These are phyloP conservation scores for Lippia alba DNA, from an alignment of 305 asterid species.

Conservation along the genomic window DNA sequence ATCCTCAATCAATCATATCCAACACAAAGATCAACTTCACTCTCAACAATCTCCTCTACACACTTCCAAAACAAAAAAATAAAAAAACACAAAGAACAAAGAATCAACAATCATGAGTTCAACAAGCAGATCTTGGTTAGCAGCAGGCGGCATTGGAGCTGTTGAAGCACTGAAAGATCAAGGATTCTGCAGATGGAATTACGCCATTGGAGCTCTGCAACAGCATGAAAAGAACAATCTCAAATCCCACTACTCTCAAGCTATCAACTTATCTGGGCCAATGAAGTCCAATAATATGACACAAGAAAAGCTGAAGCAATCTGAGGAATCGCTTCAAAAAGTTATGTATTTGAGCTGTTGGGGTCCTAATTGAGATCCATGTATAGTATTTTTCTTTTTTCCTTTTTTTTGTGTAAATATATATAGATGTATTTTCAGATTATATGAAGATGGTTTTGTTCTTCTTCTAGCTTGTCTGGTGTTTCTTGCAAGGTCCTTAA, in stretches of 20 bases:
- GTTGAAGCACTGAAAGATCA: slow-evolving; percentile 52
- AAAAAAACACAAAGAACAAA: too few species aligned
- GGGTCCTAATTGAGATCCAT: slow-evolving; percentile 52
- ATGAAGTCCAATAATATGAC: background rate
- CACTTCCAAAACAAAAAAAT: background rate
- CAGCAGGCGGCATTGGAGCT: slow-evolving; percentile 37
- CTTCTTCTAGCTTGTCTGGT: too few species aligned
- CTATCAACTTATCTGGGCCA: background rate
- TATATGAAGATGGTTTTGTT: too few species aligned
- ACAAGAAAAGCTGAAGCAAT: background rate
- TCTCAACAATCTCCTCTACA: background rate
- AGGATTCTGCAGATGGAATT: slow-evolving; percentile 52
- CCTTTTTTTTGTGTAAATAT: background rate
- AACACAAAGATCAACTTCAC: slow-evolving; percentile 4
- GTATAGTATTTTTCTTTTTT: too few species aligned
- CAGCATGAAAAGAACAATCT: slow-evolving; percentile 44
- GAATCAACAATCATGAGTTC: slow-evolving; percentile 32
- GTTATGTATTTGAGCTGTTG: slow-evolving; percentile 65
- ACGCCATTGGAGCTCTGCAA: slow-evolving; percentile 33
- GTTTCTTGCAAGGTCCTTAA: too few species aligned
- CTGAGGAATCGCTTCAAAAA: slow-evolving; percentile 26
- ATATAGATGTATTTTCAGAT: background rate
- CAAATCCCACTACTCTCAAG: slow-evolving; percentile 27
- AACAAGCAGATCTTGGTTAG: slow-evolving; percentile 36
- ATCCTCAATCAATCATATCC: background rate